Evolutionary conservation across 169 alveolate species (phyloP).

Genomic region (Cryptosporidium sp.): DNA sequence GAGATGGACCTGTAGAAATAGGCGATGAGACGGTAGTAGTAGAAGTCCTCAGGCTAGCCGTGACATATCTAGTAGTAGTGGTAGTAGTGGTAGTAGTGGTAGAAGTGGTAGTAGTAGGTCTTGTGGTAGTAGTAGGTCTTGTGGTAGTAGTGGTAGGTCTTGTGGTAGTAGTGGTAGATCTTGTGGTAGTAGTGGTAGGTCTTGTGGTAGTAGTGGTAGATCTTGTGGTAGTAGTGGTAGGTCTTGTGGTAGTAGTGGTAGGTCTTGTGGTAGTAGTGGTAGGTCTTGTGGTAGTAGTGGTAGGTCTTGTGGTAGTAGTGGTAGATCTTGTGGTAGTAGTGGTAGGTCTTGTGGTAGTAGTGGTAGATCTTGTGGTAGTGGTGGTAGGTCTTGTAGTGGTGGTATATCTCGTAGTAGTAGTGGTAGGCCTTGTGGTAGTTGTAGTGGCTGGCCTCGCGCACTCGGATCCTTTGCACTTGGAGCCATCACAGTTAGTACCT

Average conservation of each 20-base stretch:
- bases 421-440: not conserved
- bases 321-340: conserved; percentile 29
- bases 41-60: not conserved
- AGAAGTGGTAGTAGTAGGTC: not conserved
- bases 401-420: not conserved
- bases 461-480: conserved; percentile 9
- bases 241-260: not conserved
- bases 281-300: conserved; percentile 21
- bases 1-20: not conserved
- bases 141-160: conserved; percentile 29
- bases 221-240: conserved; percentile 32
- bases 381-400: not conserved
- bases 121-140: not conserved
- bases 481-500: not conserved
- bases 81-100: conserved; percentile 7
- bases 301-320: conserved; percentile 5
- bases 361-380: conserved; percentile 2
- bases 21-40: conserved; percentile 20
- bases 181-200: not conserved
- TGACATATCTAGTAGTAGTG: conserved; percentile 4
- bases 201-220: conserved; percentile 13
- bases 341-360: conserved; percentile 9
- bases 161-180: conserved; percentile 10
- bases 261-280: conserved; percentile 4
- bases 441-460: conserved; percentile 2